These are phyloP conservation scores for Echium plantagineum DNA, from an alignment of 257 asterid genomes.

Conservation along the genomic window DNA sequence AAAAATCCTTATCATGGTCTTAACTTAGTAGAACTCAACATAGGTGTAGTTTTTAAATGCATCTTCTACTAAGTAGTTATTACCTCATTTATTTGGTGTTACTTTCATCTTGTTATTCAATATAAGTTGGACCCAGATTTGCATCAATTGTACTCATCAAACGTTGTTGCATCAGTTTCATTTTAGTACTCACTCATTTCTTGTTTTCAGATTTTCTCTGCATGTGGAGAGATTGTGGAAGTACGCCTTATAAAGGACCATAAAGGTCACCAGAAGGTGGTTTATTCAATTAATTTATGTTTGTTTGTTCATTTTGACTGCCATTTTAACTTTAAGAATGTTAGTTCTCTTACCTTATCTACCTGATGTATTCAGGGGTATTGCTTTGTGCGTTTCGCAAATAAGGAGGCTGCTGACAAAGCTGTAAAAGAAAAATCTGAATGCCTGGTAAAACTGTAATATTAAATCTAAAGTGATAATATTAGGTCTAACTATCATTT, in stretches of 20 bases:
- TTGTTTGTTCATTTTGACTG: not conserved
- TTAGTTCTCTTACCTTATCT: constrained; percentile 4
- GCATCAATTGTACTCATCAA: not conserved
- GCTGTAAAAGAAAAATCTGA: constrained; percentile 79
- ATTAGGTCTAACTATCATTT: not conserved
- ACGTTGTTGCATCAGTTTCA: not conserved
- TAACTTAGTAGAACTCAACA: not conserved
- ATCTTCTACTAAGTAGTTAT: not conserved
- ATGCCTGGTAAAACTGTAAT: constrained; percentile 37
- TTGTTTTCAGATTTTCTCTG: constrained; percentile 53
- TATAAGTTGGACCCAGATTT: too few species aligned
- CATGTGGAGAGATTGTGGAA: constrained; percentile 66
- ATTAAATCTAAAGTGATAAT: too few species aligned
- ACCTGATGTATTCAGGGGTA: constrained; percentile 46
- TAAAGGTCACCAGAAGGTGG: constrained; percentile 57
- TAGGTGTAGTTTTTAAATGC: constrained; percentile 9
- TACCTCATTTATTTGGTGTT: too few species aligned
- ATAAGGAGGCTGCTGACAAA: constrained; percentile 70
- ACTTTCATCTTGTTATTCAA: too few species aligned
- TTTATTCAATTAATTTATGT: constrained; percentile 8
- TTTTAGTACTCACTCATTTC: constrained; percentile 8
- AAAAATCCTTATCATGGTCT: not conserved
- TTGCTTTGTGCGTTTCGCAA: constrained; percentile 76
- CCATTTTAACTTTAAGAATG: not conserved
- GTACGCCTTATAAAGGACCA: constrained; percentile 60